Base-by-base conservation (phyloP, 2,329 filamentous ascomycete genomes). In the Hypoxylon sp. region DNA sequence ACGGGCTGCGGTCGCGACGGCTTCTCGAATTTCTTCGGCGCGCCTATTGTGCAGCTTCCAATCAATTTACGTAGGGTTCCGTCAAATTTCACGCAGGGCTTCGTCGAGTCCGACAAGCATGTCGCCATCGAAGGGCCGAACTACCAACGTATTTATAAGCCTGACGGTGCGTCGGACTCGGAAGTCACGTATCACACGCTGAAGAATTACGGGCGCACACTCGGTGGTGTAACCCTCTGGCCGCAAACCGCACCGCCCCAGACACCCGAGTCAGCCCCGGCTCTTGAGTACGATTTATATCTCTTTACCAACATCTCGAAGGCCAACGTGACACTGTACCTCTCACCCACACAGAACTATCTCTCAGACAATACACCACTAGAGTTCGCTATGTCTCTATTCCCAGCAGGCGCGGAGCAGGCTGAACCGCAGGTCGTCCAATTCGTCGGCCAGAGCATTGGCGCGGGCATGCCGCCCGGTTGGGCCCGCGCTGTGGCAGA, bases 221-320 rank as follows among this genome's bases (percentile, higher is more conserved):
- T 85, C 1, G 86, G 85, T 0, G 88, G 87, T 17, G 84, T 91
- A 2, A 86, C 86, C 0, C 79, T 91, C 4, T 82, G 83, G 72
- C 87, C 88, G 0, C 82, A 84, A 32, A 80, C 83, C 19, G 81
- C 85, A 0, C 80, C 83, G 44, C 86, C 86, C 15, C 82, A 88
- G 35, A 79, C 81, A 1, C 75, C 85, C 0, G 80, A 80, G 2
- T 81, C 82, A 10, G 85, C 82, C 0, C 88, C 89, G 0, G 84
- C 83, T 3, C 82, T 91, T 7, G 85, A 88, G 69, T 92, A 91
- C 75, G 82, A 86, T 57, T 73, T 91, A 64, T 91, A 89, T 77
- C 81, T 89, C 11, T 91, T 89, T 79, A 87, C 84, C 47, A 82
- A 83, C 62, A 76, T 77, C 19, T 76, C 82, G 4, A 80, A 80